Base-by-base conservation (phyloP, 2,329 filamentous ascomycete genomes). In the Triangularia setosa region DNA sequence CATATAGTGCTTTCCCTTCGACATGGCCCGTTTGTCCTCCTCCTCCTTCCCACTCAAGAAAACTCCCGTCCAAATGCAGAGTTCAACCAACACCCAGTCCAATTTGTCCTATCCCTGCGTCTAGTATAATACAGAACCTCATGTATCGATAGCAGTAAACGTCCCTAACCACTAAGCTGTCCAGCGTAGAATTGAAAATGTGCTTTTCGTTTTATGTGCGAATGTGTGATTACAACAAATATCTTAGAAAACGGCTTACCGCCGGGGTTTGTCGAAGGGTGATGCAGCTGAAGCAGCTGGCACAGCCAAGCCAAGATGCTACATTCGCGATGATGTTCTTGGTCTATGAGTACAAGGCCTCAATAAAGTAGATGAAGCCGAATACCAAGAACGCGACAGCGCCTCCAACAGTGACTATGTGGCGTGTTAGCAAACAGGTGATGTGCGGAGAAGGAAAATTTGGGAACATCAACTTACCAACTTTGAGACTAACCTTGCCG, bases 361-460 rank as follows among this genome's bases (percentile, higher is more conserved):
- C 94, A 66, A 93, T 81, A 40, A 96, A 79, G 78, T 99, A 99
- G 70, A 99, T 93, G 71, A 97, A 78, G 66, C 93, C 94, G 75
- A 99, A 99, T 28, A 93, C 78, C 57, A 98, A 81, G 80, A 99
- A 99, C 16, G 94, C 93, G 63, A 90, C 79, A 7, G 95, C 94
- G 65, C 95, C 95, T 68, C 95, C 94, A 60, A 98, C 83, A 30
- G 94, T 98, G 35, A 98, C 95, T 97, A 57, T 27, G 12, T 18
- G 11, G 24, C 8, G 24, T 30, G n/a, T 68, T 56, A 65, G 59
- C 33, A 60, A 55, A 16, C 27, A 28, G 21, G 23, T 11, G 58
- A 53, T 12, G n/a, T 21, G 28, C n/a, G 24, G 64, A 56, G 6
- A 56, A 27, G 52, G 33, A 57, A 67, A 3, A 33, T 33, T 12